phyloP scores from a whole-genome alignment of 129 eudicot species.

The Helianthus tuberosus region DNA sequence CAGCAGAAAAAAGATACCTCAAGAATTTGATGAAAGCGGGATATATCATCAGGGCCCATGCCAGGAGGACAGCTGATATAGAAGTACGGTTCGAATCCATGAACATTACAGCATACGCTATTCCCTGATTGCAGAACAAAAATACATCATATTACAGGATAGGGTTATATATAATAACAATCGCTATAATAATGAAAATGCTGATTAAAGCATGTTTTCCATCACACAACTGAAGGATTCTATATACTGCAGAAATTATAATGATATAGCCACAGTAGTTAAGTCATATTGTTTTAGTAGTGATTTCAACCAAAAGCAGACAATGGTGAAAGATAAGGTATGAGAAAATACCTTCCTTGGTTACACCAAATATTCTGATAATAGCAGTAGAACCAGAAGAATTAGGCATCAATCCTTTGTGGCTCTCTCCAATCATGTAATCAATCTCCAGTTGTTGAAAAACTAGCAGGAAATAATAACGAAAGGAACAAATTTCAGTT shows the following conservation, averaged over 20 bases:
- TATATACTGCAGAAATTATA: neutral
- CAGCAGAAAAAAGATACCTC: slow-evolving; percentile 56
- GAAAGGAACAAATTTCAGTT: neutral
- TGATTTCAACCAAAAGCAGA: neutral
- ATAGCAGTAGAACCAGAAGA: slow-evolving; percentile 79
- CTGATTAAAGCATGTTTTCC: neutral
- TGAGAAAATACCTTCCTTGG: slow-evolving; percentile 66
- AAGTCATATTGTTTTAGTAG: neutral
- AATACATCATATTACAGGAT: slow-evolving; percentile 20
- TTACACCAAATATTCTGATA: slow-evolving; percentile 87
- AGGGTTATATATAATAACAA: neutral
- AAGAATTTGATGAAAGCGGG: slow-evolving; percentile 75
- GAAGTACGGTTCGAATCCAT: slow-evolving; percentile 97
- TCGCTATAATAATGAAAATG: neutral
- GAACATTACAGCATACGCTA: slow-evolving; percentile 94
- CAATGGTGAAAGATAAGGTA: neutral
- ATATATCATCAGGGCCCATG: slow-evolving; percentile 97
- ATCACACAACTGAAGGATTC: neutral
- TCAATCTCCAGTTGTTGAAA: slow-evolving; percentile 98
- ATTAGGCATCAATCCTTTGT: slow-evolving; percentile 67
- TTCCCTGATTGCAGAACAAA: slow-evolving; percentile 54
- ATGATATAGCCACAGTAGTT: neutral
- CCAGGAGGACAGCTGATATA: slow-evolving; percentile 91
- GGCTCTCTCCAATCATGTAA: slow-evolving; percentile 73
- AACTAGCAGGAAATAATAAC: slow-evolving; percentile 36